These are phyloP conservation scores for Dothidotthia symphoricarpi DNA, from an alignment of 2,329 filamentous ascomycete species.

Conservation along the genomic window DNA sequence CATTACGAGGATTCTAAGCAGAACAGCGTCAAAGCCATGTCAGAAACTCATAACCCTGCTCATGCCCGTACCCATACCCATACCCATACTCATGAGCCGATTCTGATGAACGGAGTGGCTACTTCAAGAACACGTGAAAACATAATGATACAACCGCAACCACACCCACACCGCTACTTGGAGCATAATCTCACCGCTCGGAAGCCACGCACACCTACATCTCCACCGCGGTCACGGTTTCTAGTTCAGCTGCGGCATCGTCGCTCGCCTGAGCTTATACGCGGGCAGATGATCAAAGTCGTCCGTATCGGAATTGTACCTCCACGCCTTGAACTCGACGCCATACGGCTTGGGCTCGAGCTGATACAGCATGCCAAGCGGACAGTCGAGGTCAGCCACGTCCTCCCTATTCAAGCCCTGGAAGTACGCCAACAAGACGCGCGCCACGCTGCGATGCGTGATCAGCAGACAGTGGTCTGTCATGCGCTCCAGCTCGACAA, in stretches of 20 bases:
- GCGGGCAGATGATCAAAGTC: constrained; percentile 86
- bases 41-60: no score
- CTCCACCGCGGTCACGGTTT: no score
- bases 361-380: constrained; percentile 88
- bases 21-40: no score
- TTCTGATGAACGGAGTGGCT: no score
- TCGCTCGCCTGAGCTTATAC: constrained; percentile 69
- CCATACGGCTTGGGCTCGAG: constrained; percentile 98
- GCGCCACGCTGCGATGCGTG: constrained; percentile 85
- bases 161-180: no score
- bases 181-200: no score
- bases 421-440: constrained; percentile 94
- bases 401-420: constrained; percentile 87
- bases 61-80: no score
- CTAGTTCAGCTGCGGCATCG: constrained; percentile 20
- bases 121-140: no score
- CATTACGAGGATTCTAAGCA: no score
- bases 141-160: no score
- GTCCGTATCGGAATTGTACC: constrained; percentile 73
- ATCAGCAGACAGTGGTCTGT: constrained; percentile 93
- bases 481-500: constrained; percentile 95
- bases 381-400: constrained; percentile 91
- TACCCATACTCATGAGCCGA: no score
- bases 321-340: constrained; percentile 93
- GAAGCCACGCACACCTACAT: no score